phyloP scores from a whole-genome alignment of 345 rosid genomes.

The Gossypioides kirkii region DNA sequence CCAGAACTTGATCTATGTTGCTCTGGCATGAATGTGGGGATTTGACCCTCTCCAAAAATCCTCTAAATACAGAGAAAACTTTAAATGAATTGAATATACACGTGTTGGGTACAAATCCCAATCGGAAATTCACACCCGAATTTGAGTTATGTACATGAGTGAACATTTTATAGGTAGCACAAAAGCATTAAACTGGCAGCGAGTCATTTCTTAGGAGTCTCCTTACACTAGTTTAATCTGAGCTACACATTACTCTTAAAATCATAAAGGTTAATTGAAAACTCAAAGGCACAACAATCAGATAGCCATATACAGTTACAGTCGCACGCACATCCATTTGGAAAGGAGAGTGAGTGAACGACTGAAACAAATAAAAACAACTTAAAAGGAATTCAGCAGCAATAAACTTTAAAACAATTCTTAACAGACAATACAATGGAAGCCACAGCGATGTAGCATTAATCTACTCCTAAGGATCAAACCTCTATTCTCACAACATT shows the following conservation, averaged over 20 bases:
- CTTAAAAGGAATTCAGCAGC: neutral
- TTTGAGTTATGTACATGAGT: too few relatives aligned
- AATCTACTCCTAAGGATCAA: slow-evolving; percentile 24
- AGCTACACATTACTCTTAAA: too few relatives aligned
- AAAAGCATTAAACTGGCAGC: neutral
- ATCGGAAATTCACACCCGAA: neutral
- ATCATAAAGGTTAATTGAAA: too few relatives aligned
- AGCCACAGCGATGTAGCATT: slow-evolving; percentile 10
- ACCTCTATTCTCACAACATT: slow-evolving; percentile 21
- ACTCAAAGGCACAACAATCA: neutral
- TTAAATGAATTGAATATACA: too few relatives aligned
- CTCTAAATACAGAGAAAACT: too few relatives aligned
- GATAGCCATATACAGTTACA: neutral
- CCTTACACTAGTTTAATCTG: neutral
- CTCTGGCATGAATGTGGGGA: too few relatives aligned
- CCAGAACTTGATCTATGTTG: neutral
- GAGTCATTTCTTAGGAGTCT: neutral
- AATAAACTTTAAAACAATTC: neutral
- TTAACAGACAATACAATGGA: slow-evolving; percentile 9
- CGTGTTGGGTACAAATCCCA: too few relatives aligned
- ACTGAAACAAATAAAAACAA: too few relatives aligned
- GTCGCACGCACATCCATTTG: neutral
- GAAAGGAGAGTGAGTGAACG: too few relatives aligned
- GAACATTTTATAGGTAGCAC: neutral
- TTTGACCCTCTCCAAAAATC: too few relatives aligned